Evolutionary conservation across 2,329 filamentous ascomycete species (phyloP).

Genomic region (Claviceps digitariae): DNA sequence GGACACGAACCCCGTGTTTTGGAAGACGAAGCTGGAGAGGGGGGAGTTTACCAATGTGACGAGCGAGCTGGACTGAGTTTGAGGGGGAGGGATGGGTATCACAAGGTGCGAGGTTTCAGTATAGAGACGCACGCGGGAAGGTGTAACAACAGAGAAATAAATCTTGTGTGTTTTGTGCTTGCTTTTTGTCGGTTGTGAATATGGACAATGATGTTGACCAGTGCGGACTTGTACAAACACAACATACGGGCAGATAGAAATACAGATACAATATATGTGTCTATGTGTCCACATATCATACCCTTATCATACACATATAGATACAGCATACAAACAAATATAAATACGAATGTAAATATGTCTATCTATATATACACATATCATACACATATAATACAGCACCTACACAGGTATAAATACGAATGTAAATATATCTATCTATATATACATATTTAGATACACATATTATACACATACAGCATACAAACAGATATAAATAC

Average conservation of each 20-base stretch:
- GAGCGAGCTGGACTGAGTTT: constrained; percentile 45
- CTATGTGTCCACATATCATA: too few relatives aligned
- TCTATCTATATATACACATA: too few relatives aligned
- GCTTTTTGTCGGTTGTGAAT: too few relatives aligned
- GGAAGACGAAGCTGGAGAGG: constrained; percentile 97
- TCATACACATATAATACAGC: background rate
- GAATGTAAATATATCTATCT: too few relatives aligned
- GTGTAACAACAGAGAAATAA: background rate
- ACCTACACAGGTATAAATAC: too few relatives aligned
- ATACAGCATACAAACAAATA: too few relatives aligned
- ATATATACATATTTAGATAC: background rate
- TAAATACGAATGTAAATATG: too few relatives aligned
- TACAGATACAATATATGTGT: too few relatives aligned
- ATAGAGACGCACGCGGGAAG: background rate
- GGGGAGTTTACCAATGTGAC: constrained; percentile 97
- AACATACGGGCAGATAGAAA: too few relatives aligned
- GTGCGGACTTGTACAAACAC: too few relatives aligned
- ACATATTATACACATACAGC: too few relatives aligned
- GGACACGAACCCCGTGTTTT: constrained; percentile 98
- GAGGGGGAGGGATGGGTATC: background rate
- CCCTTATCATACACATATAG: background rate
- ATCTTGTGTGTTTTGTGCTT: background rate
- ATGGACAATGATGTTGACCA: too few relatives aligned
- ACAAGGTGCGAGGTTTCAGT: background rate
- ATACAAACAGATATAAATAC: background rate